Percentiles rank a stretch among this genome's conserved stretches.
These are phyloP conservation scores for Didymosphaeria variabile DNA, from an alignment of 2,329 filamentous ascomycete genomes.

Conservation along the genomic window DNA sequence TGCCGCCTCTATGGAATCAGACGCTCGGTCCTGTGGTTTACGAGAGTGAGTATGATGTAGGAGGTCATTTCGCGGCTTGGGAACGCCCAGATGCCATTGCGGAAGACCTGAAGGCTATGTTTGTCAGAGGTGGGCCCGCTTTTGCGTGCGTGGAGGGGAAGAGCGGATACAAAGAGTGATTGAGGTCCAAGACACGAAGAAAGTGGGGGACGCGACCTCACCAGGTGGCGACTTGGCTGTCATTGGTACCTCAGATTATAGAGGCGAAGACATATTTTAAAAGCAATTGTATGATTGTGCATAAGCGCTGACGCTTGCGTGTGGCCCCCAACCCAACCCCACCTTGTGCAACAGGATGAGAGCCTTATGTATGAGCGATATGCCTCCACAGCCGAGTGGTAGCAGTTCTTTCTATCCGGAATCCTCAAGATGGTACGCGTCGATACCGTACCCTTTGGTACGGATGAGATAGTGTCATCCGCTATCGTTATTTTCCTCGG, in stretches of 20 bases:
- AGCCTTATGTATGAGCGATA: background rate
- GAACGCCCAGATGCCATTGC: conserved; percentile 45
- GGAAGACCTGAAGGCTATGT: conserved; percentile 62
- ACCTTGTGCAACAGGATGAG: background rate
- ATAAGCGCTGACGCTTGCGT: background rate
- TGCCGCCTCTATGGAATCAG: conserved; percentile 21
- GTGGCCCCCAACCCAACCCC: background rate
- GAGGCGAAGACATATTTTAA: no score
- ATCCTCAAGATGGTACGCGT: background rate
- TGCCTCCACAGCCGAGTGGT: background rate
- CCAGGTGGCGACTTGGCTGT: no score
- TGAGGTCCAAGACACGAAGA: background rate
- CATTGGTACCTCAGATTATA: no score
- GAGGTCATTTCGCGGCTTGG: conserved; percentile 51
- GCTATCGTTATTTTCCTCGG: background rate
- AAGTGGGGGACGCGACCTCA: background rate
- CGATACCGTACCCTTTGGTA: background rate
- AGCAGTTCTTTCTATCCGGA: no score
- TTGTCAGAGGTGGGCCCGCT: conserved; percentile 14
- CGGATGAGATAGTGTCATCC: background rate
- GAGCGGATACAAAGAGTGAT: background rate
- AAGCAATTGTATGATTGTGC: background rate
- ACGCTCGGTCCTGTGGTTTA: conserved; percentile 32
- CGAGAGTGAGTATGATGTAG: conserved; percentile 40
- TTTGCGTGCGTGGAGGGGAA: background rate